Percentiles rank a stretch among this genome's conserved stretches.
Evolutionary conservation across 2,329 filamentous ascomycete genomes (phyloP).

Genomic region (Cladosporium velox): DNA sequence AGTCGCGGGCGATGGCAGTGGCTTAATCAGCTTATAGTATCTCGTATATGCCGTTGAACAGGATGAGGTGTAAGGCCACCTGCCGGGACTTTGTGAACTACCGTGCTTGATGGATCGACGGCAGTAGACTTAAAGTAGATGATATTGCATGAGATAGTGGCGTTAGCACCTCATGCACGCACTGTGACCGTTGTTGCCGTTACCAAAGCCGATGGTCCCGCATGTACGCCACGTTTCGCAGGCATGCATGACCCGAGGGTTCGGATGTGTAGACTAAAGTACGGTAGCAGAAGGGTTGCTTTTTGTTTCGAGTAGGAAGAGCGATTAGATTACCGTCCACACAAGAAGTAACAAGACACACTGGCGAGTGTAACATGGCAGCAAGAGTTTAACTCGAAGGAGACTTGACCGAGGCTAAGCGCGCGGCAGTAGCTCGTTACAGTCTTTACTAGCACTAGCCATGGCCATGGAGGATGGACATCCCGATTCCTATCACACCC

Average conservation of each 20-base stretch:
- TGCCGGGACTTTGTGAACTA: background rate
- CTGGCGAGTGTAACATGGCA: background rate
- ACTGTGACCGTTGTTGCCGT: background rate
- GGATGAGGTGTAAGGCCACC: background rate
- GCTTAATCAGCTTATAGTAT: background rate
- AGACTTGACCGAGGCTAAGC: constrained; percentile 9
- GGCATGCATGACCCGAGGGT: background rate
- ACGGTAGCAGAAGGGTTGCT: background rate
- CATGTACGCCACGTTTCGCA: constrained; percentile 4
- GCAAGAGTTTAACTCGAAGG: background rate
- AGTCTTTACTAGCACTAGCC: background rate
- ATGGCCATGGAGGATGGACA: background rate
- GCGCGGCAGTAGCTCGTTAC: constrained; percentile 1
- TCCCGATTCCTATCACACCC: background rate
- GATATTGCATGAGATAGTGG: constrained; percentile 3
- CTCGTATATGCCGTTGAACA: background rate
- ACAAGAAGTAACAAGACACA: background rate
- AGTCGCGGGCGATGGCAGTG: no score
- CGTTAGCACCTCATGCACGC: constrained; percentile 2
- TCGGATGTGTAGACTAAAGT: background rate
- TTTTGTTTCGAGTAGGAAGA: background rate
- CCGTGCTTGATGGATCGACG: background rate
- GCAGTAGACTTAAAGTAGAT: background rate
- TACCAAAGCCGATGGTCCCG: background rate
- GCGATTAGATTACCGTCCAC: constrained; percentile 1